phyloP scores from a whole-genome alignment of 148 eudicot species.

The Rhododendron mucronatum region DNA sequence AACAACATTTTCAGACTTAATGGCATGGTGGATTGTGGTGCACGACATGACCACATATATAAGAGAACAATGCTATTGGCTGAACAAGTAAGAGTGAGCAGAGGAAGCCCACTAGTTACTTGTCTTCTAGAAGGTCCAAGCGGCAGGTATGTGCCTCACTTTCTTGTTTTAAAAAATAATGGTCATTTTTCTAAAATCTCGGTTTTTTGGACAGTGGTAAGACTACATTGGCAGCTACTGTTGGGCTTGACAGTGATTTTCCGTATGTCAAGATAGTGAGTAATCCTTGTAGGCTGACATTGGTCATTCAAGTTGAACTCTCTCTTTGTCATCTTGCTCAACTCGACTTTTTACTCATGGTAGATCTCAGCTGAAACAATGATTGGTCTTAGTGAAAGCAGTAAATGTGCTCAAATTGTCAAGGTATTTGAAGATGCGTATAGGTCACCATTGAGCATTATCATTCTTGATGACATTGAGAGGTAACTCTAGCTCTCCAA shows the following conservation, averaged over 20 bases:
- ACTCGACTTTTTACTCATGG: neutral
- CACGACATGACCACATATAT: conserved; percentile 81
- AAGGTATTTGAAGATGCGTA: conserved; percentile 99
- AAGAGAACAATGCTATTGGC: conserved; percentile 81
- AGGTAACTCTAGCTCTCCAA: conserved; percentile 34
- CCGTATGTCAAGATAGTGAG: conserved; percentile 97
- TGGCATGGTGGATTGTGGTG: conserved; percentile 91
- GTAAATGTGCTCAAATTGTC: conserved; percentile 84
- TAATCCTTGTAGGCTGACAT: conserved; percentile 10
- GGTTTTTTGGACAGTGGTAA: conserved; percentile 59
- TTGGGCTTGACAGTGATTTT: conserved; percentile 94
- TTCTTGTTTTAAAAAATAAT: neutral
- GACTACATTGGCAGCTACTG: conserved; percentile 93
- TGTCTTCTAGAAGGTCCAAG: conserved; percentile 96
- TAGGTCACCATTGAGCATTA: conserved; percentile 76
- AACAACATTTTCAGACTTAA: conserved; percentile 53
- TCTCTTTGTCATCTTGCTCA: neutral
- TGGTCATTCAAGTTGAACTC: neutral
- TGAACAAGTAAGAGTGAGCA: conserved; percentile 92
- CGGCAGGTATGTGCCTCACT: conserved; percentile 55
- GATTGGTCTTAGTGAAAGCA: conserved; percentile 90
- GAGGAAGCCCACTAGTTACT: conserved; percentile 88
- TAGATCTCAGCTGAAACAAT: conserved; percentile 94
- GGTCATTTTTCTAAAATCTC: conserved; percentile 5
- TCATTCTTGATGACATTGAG: conserved; percentile 92